Percentiles rank a stretch among this genome's conserved stretches.
phyloP scores from a whole-genome alignment of 345 rosid genomes.

The Carallia brachiata region DNA sequence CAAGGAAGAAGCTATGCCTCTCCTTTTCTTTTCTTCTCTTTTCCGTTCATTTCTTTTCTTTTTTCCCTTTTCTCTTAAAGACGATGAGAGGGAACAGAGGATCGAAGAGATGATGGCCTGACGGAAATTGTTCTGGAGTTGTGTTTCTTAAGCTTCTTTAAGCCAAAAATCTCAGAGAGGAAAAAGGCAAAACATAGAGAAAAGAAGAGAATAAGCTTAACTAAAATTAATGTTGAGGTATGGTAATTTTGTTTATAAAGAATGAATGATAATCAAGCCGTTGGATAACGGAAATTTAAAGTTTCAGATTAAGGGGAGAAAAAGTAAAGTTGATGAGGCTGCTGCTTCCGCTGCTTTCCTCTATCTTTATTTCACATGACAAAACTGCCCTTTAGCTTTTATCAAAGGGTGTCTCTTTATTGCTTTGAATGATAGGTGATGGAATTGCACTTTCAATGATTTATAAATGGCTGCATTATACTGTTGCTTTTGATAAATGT shows the following conservation, averaged over 20 bases:
- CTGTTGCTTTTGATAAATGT: conserved; percentile 35
- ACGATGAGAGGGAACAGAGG: conserved; percentile 27
- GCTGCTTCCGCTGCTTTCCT: conserved; percentile 1
- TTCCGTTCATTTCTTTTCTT: conserved; percentile 17
- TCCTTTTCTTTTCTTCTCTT: conserved; percentile 35
- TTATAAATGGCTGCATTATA: conserved; percentile 36
- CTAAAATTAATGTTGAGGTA: background rate
- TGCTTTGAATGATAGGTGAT: conserved; percentile 50
- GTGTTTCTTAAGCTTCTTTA: conserved; percentile 19
- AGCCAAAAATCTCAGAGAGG: conserved; percentile 18
- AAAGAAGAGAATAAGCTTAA: background rate
- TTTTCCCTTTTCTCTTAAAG: conserved; percentile 21
- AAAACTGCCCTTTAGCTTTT: conserved; percentile 57
- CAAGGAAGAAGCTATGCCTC: conserved; percentile 55
- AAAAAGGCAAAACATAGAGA: background rate
- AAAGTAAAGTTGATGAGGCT: conserved; percentile 43
- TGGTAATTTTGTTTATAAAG: conserved; percentile 1
- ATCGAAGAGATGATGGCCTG: background rate
- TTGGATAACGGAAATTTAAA: conserved; percentile 52
- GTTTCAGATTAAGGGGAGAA: conserved; percentile 29
- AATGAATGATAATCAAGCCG: conserved; percentile 23
- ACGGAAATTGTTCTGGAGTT: conserved; percentile 17
- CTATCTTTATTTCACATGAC: conserved; percentile 31
- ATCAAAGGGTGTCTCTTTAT: conserved; percentile 42
- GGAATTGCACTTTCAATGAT: conserved; percentile 47